Evolutionary conservation across 257 asterid genomes (phyloP).

Genomic region (Nicotiana paniculata): DNA sequence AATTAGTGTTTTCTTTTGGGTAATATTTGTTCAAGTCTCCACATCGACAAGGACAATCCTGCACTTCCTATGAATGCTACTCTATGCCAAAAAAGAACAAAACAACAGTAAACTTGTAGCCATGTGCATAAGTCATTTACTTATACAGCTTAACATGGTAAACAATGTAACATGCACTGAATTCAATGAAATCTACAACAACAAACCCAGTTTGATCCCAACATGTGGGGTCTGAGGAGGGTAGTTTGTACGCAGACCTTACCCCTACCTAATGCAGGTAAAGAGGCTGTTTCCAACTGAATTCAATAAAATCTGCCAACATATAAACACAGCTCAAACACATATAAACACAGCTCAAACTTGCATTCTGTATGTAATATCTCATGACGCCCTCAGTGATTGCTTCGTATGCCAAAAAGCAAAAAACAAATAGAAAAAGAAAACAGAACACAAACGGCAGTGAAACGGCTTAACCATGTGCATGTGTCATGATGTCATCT

Average conservation of each 20-base stretch:
- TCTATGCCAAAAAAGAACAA: not conserved
- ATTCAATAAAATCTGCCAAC: not conserved
- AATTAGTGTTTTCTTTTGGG: not conserved
- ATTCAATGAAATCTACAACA: not conserved
- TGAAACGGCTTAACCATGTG: not conserved
- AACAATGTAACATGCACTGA: constrained; percentile 1
- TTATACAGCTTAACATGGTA: not conserved
- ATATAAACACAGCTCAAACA: not conserved
- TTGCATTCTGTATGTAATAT: not conserved
- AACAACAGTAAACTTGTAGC: not conserved
- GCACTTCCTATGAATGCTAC: not conserved
- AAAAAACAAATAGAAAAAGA: not conserved
- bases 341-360: not conserved
- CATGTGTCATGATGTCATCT: not conserved
- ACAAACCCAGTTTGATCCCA: too few species aligned
- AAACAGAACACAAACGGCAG: not conserved
- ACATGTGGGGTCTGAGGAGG: too few species aligned
- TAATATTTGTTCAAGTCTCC: not conserved
- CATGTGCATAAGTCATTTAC: not conserved
- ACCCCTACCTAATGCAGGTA: too few species aligned
- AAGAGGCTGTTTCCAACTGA: too few species aligned
- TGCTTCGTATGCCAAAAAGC: not conserved
- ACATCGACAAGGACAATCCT: not conserved
- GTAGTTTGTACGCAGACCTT: too few species aligned
- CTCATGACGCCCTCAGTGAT: not conserved